Conservation (phyloP, 768 basidiomycete genomes). For the Xanthoconium purpureum region DNA sequence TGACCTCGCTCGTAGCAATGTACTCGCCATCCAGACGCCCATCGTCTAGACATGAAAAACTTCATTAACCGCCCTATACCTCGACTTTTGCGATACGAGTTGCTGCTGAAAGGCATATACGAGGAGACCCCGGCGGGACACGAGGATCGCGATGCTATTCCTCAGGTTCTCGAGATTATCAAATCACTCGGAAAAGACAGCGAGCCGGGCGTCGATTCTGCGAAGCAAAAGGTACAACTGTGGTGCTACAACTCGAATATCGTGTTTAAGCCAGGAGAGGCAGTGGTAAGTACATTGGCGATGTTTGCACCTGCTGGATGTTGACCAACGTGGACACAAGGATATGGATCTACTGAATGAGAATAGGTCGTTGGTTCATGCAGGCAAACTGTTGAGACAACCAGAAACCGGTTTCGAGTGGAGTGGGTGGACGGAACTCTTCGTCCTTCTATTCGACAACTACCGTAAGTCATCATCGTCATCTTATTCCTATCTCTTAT, state of each 20-base stretch:
- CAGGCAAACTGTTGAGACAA: slow-evolving; percentile 79
- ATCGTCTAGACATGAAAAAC: slow-evolving; percentile 85
- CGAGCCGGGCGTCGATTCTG: slow-evolving; percentile 80
- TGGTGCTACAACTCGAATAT: slow-evolving; percentile 83
- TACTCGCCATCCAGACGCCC: slow-evolving; percentile 68
- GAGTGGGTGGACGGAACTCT: slow-evolving; percentile 89
- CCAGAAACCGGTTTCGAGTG: slow-evolving; percentile 86
- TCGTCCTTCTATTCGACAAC: slow-evolving; percentile 91
- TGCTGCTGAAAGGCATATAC: slow-evolving; percentile 76
- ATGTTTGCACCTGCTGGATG: neutral
- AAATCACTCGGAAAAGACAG: slow-evolving; percentile 82
- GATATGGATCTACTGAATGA: slow-evolving; percentile 90
- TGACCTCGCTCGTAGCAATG: slow-evolving; percentile 36
- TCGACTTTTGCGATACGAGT: slow-evolving; percentile 82
- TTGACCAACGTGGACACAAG: slow-evolving; percentile 26
- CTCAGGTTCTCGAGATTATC: slow-evolving; percentile 84
- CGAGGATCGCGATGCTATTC: slow-evolving; percentile 79
- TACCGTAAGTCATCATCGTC: slow-evolving; percentile 59
- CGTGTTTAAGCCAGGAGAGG: slow-evolving; percentile 75
- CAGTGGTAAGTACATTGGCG: slow-evolving; percentile 42
- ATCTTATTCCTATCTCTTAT: neutral
- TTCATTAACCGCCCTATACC: slow-evolving; percentile 93
- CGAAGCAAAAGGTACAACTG: slow-evolving; percentile 85
- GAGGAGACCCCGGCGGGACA: slow-evolving; percentile 72
- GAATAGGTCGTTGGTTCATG: slow-evolving; percentile 78